Evolutionary conservation across 441 rosid genomes (phyloP).

Genomic region (Erodium chrysanthum): DNA sequence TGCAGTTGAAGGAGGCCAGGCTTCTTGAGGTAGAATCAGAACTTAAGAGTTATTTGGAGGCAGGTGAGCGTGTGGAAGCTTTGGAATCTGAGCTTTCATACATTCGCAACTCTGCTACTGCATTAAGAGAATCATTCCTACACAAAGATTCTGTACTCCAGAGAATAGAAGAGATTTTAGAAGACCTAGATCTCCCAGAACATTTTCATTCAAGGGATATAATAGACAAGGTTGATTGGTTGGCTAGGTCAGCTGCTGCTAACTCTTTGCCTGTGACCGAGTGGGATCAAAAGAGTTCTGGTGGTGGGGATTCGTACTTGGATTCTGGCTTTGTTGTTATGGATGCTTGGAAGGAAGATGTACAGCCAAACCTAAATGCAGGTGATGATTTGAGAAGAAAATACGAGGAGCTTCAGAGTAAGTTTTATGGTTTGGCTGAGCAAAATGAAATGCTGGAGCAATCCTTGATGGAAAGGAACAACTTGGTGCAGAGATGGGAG

Average conservation of each 20-base stretch:
- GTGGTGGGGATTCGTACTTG: conserved; percentile 49
- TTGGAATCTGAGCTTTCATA: conserved; percentile 97
- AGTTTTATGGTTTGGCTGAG: conserved; percentile 94
- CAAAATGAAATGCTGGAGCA: conserved; percentile 99
- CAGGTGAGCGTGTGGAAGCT: conserved; percentile 94
- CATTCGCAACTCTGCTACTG: conserved; percentile 96
- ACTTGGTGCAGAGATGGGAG: conserved; percentile 91
- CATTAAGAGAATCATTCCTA: conserved; percentile 95
- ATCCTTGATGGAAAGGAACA: conserved; percentile 87
- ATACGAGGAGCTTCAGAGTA: conserved; percentile 83
- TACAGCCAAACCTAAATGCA: conserved; percentile 42
- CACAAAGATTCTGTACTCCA: conserved; percentile 95
- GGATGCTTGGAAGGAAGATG: conserved; percentile 87
- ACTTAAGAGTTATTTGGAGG: conserved; percentile 72
- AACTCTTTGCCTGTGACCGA: conserved; percentile 52
- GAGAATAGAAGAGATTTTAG: conserved; percentile 91
- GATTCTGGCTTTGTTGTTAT: conserved; percentile 56
- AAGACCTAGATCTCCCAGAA: conserved; percentile 89
- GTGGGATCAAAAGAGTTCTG: conserved; percentile 74
- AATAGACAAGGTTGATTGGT: conserved; percentile 91
- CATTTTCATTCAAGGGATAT: conserved; percentile 85
- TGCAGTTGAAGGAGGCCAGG: conserved; percentile 62
- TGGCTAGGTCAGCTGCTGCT: conserved; percentile 70
- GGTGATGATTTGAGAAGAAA: conserved; percentile 79
- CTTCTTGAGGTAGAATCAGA: conserved; percentile 70